Evolutionary conservation across 2,329 filamentous ascomycete genomes (phyloP), one percentile per base, ranked within the genome.

Genomic region (Thielaviopsis euricoi): DNA sequence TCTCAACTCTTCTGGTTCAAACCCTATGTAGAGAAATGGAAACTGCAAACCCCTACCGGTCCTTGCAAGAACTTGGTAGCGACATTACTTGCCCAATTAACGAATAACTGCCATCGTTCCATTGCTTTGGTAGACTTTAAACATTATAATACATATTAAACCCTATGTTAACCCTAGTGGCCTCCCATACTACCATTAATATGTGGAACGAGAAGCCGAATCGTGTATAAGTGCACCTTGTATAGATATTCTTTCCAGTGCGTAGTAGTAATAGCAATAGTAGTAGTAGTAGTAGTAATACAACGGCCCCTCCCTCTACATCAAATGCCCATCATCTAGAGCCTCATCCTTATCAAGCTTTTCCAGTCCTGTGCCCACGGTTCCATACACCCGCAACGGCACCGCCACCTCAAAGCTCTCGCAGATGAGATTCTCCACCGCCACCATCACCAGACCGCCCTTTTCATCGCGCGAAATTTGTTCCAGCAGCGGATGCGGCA

Each of bases 351-450:
- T 69, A 65, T 81, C 78, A 56, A 80, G 65, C 61, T 72, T 73
- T 67, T 81, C 79, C 59, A 82, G 66, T 7, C 78, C 78, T 56
- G 73, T 77, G 60, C 77, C 76, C 40, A 79, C 74, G 19, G 80
- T 79, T 48, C 82, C 82, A 66, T 94, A 95, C 10, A 96, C 86
- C 55, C 82, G 81, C 62, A 96, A 73, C 25, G 89, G 89, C 52
- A 95, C 88, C 37, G 83, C 81, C 52, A 95, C 86, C 69, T 95
- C 89, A 70, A 95, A 95, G 65, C 87, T 94, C 73, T 95, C 89
- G 64, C 88, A 91, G 9, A 83, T 78, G 55, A 95, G 66, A 62
- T 82, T 82, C 71, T 95, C 87, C 55, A 85, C 80, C 0, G 87
- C 87, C 17, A 89, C 87, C 55, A 90, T 74, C 15, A 93, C 79